Base-by-base conservation (phyloP, 176 grass and related monocot species). In the Musa itinerans region DNA sequence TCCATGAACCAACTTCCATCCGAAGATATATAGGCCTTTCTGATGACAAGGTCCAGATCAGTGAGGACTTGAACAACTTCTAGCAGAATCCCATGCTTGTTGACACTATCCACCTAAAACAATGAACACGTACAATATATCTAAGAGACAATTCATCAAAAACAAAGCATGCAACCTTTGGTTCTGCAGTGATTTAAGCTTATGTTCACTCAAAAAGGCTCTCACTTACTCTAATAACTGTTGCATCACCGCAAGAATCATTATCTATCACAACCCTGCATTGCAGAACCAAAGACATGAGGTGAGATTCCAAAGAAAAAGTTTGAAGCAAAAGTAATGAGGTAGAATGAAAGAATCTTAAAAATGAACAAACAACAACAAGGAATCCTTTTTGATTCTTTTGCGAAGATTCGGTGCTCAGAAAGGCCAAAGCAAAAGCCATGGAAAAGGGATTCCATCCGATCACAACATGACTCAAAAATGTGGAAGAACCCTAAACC, bases 1-100 rank as follows among this genome's bases (percentile, higher is more conserved):
- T 95, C 92, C 92, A 95, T 95, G 86, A 95, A 88, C 92, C 92
- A 95, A 27, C 83, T 85, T 12, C 85, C 92, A 71, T 91, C 88
- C 17, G 88, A 90, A 55, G 83, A 86, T 82, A 95, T 95, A 51
- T 95, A 90, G 1, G 92, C 88, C 77, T 95, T 95, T 21, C 65
- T 76, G 79, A 95, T 95, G 72, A 85, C 78, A 59, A 95, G 88
- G 76, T 91, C 83, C 55, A 95, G 78, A 74, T 95, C 92, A 80
- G 83, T 88, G 55, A 95, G 78, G 56, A 95, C 88, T 22, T 95
- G 92, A 75, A 95, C 83, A 50, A 91, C 92, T 54, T 95, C 85
- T 2, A 95, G 84, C 14, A 91, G 81, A 69, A 88, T 95, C 58
- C 92, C 92, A 68, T 88, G 88, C 65, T 88, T 89, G 51, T 95